Percentiles rank a stretch among this genome's conserved stretches.
Conservation (phyloP, 2,329 filamentous ascomycete species). For the Cladosporium sphaerospermum region DNA sequence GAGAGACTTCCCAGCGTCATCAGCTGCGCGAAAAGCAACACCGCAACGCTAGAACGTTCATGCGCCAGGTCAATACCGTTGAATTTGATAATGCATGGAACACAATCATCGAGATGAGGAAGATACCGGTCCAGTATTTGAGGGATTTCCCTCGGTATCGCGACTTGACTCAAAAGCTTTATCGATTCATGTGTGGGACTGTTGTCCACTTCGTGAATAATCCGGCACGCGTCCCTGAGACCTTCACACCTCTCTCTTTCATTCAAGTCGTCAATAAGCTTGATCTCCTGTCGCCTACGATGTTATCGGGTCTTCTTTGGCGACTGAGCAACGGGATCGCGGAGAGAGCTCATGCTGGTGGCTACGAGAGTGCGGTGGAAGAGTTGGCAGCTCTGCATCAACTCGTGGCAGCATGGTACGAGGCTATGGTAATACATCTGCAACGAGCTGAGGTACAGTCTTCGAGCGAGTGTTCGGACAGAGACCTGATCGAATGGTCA, state of each 20-base stretch:
- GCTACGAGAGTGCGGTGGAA: background rate
- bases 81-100: no score
- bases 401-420: background rate
- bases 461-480: background rate
- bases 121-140: no score
- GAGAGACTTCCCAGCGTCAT: no score
- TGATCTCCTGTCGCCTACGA: background rate
- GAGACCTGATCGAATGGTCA: background rate
- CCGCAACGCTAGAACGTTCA: no score
- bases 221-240: no score
- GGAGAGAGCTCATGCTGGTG: background rate
- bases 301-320: constrained; percentile 5
- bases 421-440: background rate
- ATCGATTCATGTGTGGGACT: constrained; percentile 1
- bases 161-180: no score
- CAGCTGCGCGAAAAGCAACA: no score
- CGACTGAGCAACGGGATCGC: background rate
- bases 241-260: background rate
- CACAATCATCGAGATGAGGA: no score
- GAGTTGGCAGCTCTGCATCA: background rate
- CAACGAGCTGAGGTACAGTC: background rate
- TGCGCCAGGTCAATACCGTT: no score
- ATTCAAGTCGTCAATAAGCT: background rate
- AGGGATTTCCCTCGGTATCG: no score
- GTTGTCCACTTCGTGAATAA: background rate